These are phyloP conservation scores for Usnea hakonensis DNA, from an alignment of 495 filamentous ascomycete species.

Conservation along the genomic window DNA sequence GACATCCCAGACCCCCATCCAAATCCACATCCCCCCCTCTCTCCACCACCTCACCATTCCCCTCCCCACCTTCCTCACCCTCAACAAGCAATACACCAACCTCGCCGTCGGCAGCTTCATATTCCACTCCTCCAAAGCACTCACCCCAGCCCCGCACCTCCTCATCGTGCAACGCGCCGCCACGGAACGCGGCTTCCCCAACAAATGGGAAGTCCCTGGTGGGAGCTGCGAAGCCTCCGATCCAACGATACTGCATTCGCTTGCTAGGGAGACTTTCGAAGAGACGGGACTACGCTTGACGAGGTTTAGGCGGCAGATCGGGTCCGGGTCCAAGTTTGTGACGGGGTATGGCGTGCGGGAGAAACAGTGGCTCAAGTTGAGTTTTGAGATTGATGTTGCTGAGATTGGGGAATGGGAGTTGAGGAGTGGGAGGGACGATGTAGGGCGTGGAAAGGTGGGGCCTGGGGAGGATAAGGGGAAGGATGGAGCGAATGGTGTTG, in stretches of 20 bases:
- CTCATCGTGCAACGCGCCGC: conserved; percentile 49
- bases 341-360: not conserved
- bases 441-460: not conserved
- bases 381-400: conserved; percentile 30
- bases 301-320: conserved; percentile 39
- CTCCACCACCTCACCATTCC: conserved; percentile 35
- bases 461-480: not conserved
- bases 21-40: conserved; percentile 32
- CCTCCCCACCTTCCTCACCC: conserved; percentile 30
- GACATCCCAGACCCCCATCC: not conserved
- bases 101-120: conserved; percentile 39
- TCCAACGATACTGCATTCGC: conserved; percentile 44
- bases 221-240: conserved; percentile 44
- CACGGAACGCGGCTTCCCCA: conserved; percentile 37
- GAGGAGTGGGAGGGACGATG: too few species aligned
- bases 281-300: conserved; percentile 50
- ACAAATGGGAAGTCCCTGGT: conserved; percentile 54
- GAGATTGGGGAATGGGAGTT: conserved; percentile 2
- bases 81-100: conserved; percentile 30
- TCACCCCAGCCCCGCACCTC: conserved; percentile 19
- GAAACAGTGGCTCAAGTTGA: conserved; percentile 27
- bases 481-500: not conserved
- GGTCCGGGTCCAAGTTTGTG: conserved; percentile 25
- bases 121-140: conserved; percentile 28
- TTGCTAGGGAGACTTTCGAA: conserved; percentile 50